A percentile compares a stretch with the other conserved stretches of the same genome.
These are phyloP conservation scores for Starmerella vaccinii DNA, from an alignment of 805 yeast species.

Conservation along the genomic window DNA sequence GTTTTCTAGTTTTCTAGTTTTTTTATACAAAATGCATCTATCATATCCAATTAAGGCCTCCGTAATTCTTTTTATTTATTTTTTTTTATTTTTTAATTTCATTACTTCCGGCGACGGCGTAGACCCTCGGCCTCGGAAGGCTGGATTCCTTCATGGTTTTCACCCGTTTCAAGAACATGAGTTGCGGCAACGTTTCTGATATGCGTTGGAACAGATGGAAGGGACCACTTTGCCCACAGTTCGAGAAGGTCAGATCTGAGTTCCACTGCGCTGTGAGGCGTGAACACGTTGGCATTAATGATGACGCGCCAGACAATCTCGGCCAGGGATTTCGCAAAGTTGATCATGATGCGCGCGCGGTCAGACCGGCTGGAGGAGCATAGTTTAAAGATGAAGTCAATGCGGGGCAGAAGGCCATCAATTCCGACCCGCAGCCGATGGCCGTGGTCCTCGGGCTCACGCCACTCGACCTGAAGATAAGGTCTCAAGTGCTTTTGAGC, in stretches of 20 bases:
- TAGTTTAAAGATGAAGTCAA: slow-evolving; percentile 29
- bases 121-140: slow-evolving; percentile 5
- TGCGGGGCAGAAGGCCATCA: slow-evolving; percentile 5
- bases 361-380: slow-evolving; percentile 28
- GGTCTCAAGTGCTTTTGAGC: slow-evolving; percentile 9
- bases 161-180: slow-evolving; percentile 5
- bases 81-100: too few species aligned
- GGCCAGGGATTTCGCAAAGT: slow-evolving; percentile 29
- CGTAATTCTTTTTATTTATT: too few species aligned
- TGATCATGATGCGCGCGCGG: slow-evolving; percentile 25
- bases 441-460: slow-evolving; percentile 25
- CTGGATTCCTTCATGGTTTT: background rate
- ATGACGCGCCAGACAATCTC: slow-evolving; percentile 34
- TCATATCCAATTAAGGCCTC: too few species aligned
- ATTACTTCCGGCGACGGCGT: slow-evolving; percentile 4
- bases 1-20: too few species aligned
- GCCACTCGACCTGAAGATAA: slow-evolving; percentile 18
- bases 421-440: slow-evolving; percentile 8
- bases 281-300: slow-evolving; percentile 34
- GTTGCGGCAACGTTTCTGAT: slow-evolving; percentile 8
- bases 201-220: slow-evolving; percentile 1
- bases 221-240: slow-evolving; percentile 26
- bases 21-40: too few species aligned
- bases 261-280: slow-evolving; percentile 31
- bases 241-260: slow-evolving; percentile 30